Conservation (phyloP, 108 stramenopile genomes). For the Ochromonas danica region DNA sequence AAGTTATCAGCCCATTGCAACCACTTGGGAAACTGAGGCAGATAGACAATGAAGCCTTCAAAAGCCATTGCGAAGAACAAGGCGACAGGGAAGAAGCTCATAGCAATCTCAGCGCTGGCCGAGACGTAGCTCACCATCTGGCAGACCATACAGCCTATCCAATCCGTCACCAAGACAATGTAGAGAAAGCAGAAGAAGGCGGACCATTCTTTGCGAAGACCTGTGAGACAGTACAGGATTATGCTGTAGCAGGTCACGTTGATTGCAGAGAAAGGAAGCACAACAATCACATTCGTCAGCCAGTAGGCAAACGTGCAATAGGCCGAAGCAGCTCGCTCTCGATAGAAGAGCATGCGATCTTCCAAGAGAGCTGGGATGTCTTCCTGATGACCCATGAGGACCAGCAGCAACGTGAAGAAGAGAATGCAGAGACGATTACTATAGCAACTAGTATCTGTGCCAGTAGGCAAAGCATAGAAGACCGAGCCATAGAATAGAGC, state of each 20-base stretch:
- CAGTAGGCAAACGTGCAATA: constrained; percentile 51
- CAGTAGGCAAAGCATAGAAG: background rate
- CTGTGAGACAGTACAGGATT: constrained; percentile 51
- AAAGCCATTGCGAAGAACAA: constrained; percentile 52
- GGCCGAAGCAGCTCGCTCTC: constrained; percentile 50
- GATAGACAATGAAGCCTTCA: constrained; percentile 48
- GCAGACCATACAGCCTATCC: background rate
- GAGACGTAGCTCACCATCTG: background rate
- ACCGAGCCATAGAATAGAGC: constrained; percentile 24
- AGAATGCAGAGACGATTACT: background rate
- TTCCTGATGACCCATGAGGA: constrained; percentile 27
- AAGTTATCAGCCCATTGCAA: constrained; percentile 41
- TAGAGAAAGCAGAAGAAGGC: background rate
- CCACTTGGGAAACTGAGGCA: constrained; percentile 50
- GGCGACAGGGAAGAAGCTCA: constrained; percentile 46
- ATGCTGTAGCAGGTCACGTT: constrained; percentile 40
- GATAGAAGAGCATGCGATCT: constrained; percentile 51
- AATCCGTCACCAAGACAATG: background rate
- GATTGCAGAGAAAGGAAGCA: constrained; percentile 38
- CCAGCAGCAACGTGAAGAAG: constrained; percentile 37
- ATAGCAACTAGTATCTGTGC: background rate
- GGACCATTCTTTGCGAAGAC: background rate
- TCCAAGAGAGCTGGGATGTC: constrained; percentile 28
- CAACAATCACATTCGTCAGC: constrained; percentile 19
- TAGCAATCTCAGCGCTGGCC: constrained; percentile 36